Conservation (phyloP, 305 asterid species). For the Solanum hybrid region DNA sequence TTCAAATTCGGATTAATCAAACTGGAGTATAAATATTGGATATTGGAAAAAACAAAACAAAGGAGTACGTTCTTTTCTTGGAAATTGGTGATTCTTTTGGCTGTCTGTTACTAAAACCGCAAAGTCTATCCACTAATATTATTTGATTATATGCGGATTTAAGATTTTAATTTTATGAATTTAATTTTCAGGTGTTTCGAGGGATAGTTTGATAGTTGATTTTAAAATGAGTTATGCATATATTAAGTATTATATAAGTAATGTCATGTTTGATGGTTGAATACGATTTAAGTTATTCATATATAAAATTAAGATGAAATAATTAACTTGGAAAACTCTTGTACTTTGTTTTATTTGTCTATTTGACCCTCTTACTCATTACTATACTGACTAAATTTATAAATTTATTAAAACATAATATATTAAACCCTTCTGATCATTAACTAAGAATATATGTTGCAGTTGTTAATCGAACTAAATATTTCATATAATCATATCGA, state of each 20-base stretch:
- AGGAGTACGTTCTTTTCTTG: not conserved
- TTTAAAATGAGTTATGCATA: not conserved
- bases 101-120: not conserved
- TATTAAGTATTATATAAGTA: not conserved
- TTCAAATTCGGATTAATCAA: no score
- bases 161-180: no score
- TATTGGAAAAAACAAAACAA: no score
- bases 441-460: not conserved
- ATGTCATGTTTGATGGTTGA: no score
- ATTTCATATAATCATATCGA: not conserved
- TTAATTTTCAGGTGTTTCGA: no score
- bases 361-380: not conserved
- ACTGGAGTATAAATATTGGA: no score
- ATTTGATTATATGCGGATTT: no score
- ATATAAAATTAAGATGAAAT: not conserved
- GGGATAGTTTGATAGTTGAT: not conserved
- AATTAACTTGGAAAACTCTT: not conserved
- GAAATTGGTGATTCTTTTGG: not conserved
- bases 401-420: no score
- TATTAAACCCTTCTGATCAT: accelerated
- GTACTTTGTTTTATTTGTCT: no score
- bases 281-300: no score
- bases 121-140: not conserved
- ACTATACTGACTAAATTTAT: not conserved
- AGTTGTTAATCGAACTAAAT: not conserved